phyloP scores from a whole-genome alignment of 371 early-diverging fungal species.

The Haplosporangium sp. region DNA sequence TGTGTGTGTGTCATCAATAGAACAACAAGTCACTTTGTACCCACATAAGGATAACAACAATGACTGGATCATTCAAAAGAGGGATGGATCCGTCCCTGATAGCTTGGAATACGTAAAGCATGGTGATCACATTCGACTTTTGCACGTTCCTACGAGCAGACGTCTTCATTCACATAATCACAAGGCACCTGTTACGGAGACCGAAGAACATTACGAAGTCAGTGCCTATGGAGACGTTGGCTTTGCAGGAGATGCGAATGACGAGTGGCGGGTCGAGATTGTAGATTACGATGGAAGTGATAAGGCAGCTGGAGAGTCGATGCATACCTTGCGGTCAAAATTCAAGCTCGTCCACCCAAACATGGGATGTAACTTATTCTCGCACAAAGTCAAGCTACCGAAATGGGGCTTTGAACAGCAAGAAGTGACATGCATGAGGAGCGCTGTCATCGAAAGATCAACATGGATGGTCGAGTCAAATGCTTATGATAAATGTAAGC shows the following conservation, averaged over 20 bases:
- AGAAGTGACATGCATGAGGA: constrained; percentile 89
- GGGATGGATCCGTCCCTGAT: constrained; percentile 57
- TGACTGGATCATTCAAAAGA: constrained; percentile 79
- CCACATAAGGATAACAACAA: constrained; percentile 91
- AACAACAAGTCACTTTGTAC: constrained; percentile 96
- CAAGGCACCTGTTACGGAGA: constrained; percentile 86
- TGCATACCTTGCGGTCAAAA: constrained; percentile 74
- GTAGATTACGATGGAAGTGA: constrained; percentile 67
- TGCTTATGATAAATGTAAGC: constrained; percentile 61
- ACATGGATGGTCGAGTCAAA: constrained; percentile 75
- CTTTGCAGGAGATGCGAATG: constrained; percentile 71
- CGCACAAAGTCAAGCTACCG: constrained; percentile 86
- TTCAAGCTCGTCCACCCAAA: constrained; percentile 83
- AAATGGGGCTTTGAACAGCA: constrained; percentile 98
- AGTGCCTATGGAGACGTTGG: constrained; percentile 71
- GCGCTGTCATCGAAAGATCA: constrained; percentile 71
- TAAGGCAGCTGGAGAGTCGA: constrained; percentile 58
- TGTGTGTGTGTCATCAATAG: constrained; percentile 31
- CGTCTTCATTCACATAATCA: constrained; percentile 84
- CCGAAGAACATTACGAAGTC: constrained; percentile 92
- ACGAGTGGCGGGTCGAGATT: constrained; percentile 84
- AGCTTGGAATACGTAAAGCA: constrained; percentile 63
- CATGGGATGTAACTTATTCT: constrained; percentile 82
- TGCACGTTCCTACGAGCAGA: constrained; percentile 60
- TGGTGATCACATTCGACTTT: constrained; percentile 63